phyloP scores from a whole-genome alignment of 352 stramenopile species.

The Globisporangium acanthophoron region DNA sequence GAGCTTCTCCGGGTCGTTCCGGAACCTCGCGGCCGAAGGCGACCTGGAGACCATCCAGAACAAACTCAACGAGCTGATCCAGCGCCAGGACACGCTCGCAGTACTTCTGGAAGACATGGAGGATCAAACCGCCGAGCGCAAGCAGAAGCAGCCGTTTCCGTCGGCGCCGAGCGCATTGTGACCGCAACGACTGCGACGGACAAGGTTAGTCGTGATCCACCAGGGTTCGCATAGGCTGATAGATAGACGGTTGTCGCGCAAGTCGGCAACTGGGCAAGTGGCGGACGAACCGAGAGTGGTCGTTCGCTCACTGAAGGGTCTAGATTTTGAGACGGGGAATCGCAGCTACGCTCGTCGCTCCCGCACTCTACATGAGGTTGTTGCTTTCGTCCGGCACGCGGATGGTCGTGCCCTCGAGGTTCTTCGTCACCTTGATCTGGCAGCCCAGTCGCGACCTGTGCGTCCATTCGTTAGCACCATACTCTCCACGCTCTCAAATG shows the following conservation, averaged over 20 bases:
- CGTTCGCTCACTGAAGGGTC: not conserved
- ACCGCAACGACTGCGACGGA: not conserved
- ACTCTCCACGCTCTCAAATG: not conserved
- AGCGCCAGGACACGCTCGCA: constrained; percentile 47
- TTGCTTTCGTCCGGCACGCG: constrained; percentile 85
- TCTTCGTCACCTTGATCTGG: constrained; percentile 87
- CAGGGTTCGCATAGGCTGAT: not conserved
- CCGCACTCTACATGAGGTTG: constrained; percentile 79
- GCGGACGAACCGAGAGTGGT: not conserved
- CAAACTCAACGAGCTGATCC: constrained; percentile 50
- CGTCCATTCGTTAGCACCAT: not conserved
- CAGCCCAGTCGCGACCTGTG: constrained; percentile 78
- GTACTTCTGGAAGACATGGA: constrained; percentile 42
- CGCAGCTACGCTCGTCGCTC: not conserved
- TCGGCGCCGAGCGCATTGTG: constrained; percentile 3
- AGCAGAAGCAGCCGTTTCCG: constrained; percentile 5
- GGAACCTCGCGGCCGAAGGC: constrained; percentile 51
- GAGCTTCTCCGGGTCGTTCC: constrained; percentile 70
- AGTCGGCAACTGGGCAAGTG: not conserved
- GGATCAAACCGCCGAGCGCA: constrained; percentile 15
- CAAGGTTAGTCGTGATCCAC: not conserved
- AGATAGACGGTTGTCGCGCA: not conserved
- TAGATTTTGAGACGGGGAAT: constrained; percentile 1
- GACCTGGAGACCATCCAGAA: constrained; percentile 75
- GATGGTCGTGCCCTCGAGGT: constrained; percentile 83